Evolutionary conservation across 345 rosid species (phyloP).

Genomic region (Odontarrhena argentea): DNA sequence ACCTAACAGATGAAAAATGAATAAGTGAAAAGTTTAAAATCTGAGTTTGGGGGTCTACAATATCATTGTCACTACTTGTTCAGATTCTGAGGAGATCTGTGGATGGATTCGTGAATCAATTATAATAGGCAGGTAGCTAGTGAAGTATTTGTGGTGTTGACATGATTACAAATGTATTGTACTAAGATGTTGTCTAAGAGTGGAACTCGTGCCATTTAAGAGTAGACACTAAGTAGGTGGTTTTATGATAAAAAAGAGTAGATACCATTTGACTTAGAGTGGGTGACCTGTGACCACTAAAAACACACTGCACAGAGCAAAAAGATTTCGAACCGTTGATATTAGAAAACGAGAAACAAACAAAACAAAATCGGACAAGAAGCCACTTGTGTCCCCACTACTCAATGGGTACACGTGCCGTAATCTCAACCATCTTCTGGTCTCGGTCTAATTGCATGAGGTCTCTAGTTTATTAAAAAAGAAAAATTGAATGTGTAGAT

Average conservation of each 20-base stretch:
- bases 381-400: conserved; percentile 32
- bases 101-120: conserved; percentile 4
- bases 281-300: conserved; percentile 25
- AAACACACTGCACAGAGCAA: conserved; percentile 18
- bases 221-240: conserved; percentile 34
- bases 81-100: background rate
- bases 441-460: conserved; percentile 41
- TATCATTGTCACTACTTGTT: background rate
- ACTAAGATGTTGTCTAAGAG: conserved; percentile 9
- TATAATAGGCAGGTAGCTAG: background rate
- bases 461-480: background rate
- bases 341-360: conserved; percentile 24
- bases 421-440: conserved; percentile 17
- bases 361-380: conserved; percentile 37
- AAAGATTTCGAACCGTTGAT: conserved; percentile 34
- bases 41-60: background rate
- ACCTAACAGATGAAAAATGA: background rate
- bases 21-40: background rate
- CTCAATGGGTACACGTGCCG: conserved; percentile 27
- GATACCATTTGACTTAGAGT: conserved; percentile 29
- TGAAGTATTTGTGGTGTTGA: conserved; percentile 20
- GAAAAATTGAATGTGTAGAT: conserved; percentile 28
- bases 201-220: conserved; percentile 30
- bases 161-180: background rate
- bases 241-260: background rate